A percentile compares a stretch with the other conserved stretches of the same genome.
Conservation (phyloP, 139 green algal genomes). For the Eudorina sp. region DNA sequence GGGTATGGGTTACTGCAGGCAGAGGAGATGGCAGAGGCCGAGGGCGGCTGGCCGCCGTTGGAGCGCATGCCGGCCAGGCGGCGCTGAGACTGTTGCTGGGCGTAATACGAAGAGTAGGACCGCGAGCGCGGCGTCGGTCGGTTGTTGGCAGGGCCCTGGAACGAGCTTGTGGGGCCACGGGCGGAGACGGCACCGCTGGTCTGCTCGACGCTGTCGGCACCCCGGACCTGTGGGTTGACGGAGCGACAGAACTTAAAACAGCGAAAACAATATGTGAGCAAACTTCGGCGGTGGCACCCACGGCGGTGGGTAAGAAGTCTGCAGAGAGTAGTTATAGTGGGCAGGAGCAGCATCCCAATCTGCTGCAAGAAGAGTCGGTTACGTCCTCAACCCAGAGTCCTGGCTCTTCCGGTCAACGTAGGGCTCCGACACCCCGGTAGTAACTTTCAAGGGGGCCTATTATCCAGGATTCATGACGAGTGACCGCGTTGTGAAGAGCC, state of each 20-base stretch:
- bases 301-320: too few relatives aligned
- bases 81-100: conserved; percentile 6
- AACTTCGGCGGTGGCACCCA: too few relatives aligned
- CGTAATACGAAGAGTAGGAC: background rate
- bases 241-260: background rate
- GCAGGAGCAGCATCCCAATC: too few relatives aligned
- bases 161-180: background rate
- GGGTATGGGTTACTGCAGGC: conserved; percentile 24
- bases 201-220: background rate
- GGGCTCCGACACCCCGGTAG: too few relatives aligned
- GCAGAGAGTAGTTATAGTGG: too few relatives aligned
- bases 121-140: background rate
- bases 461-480: too few relatives aligned
- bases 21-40: background rate
- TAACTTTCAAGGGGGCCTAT: too few relatives aligned
- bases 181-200: conserved; percentile 25
- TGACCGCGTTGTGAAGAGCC: too few relatives aligned
- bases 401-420: too few relatives aligned
- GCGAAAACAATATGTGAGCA: too few relatives aligned
- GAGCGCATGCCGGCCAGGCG: background rate
- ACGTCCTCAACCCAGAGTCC: too few relatives aligned
- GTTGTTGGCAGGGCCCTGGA: background rate
- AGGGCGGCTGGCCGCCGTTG: background rate
- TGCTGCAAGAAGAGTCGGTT: too few relatives aligned
- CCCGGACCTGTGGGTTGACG: background rate